Percentiles rank a stretch among this genome's conserved stretches.
Evolutionary conservation across 139 green algal genomes (phyloP).

Genomic region (Haematococcus sp.): DNA sequence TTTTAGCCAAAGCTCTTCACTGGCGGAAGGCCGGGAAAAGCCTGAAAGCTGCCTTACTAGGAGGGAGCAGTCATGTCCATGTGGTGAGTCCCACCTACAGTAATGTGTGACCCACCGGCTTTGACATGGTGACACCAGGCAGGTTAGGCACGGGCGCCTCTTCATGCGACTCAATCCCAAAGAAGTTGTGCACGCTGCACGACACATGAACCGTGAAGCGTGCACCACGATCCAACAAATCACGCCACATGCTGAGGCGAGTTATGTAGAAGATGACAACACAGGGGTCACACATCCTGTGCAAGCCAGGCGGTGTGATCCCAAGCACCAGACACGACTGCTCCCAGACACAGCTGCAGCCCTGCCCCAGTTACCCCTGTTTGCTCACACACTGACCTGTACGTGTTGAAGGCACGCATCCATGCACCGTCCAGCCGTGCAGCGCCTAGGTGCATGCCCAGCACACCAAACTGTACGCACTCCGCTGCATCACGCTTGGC

Average conservation of each 20-base stretch:
- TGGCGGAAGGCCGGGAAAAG: too few relatives aligned
- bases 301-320: neutral
- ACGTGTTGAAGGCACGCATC: conserved; percentile 24
- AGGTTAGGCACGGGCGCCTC: conserved; percentile 26
- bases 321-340: neutral
- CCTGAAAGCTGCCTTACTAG: too few relatives aligned
- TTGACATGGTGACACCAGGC: conserved; percentile 39
- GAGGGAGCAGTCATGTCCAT: too few relatives aligned
- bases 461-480: conserved; percentile 52
- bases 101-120: conserved; percentile 10
- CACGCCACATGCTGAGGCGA: neutral
- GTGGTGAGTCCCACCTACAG: too few relatives aligned
- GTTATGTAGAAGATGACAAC: neutral
- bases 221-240: too few relatives aligned
- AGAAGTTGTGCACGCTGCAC: conserved; percentile 26
- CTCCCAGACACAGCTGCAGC: neutral
- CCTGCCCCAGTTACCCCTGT: neutral
- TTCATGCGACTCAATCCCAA: conserved; percentile 25
- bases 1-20: too few relatives aligned
- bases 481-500: conserved; percentile 29
- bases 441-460: conserved; percentile 55
- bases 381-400: too few relatives aligned
- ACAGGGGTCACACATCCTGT: neutral
- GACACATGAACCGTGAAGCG: too few relatives aligned
- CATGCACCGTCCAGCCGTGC: conserved; percentile 34